Percentiles rank a stretch among this genome's conserved stretches.
Evolutionary conservation across 2,329 filamentous ascomycete species (phyloP).

Genomic region (Knufia fluminis): DNA sequence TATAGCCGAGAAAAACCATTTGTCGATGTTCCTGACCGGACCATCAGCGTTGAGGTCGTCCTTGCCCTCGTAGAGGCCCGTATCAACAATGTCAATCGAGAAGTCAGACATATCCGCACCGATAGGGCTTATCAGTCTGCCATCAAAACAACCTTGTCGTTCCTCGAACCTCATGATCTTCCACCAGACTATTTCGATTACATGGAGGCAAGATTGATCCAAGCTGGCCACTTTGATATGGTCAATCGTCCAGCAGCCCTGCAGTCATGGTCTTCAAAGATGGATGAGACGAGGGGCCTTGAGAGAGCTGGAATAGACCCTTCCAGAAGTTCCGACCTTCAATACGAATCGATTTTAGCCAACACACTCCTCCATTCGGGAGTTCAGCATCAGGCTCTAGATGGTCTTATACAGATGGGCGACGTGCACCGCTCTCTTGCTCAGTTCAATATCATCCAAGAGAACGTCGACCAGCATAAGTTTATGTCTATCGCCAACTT

Average conservation of each 20-base stretch:
- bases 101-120: slow-evolving; percentile 32
- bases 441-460: slow-evolving; percentile 20
- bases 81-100: slow-evolving; percentile 39
- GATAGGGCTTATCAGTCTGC: too few relatives aligned
- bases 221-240: slow-evolving; percentile 37
- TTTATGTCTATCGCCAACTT: slow-evolving; percentile 19
- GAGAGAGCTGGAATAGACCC: background rate
- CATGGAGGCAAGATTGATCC: slow-evolving; percentile 41
- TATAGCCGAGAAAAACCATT: slow-evolving; percentile 25
- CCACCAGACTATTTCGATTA: slow-evolving; percentile 28
- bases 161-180: slow-evolving; percentile 26
- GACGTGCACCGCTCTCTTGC: slow-evolving; percentile 15
- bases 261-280: background rate
- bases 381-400: slow-evolving; percentile 32
- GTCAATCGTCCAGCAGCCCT: slow-evolving; percentile 26
- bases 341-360: slow-evolving; percentile 13
- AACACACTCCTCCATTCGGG: slow-evolving; percentile 16
- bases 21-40: slow-evolving; percentile 35
- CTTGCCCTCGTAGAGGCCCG: slow-evolving; percentile 46
- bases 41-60: slow-evolving; percentile 51
- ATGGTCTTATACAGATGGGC: slow-evolving; percentile 27
- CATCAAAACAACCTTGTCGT: slow-evolving; percentile 36
- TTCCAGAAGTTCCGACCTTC: slow-evolving; percentile 2
- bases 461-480: slow-evolving; percentile 37
- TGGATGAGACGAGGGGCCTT: background rate